Percentiles rank a stretch among this genome's conserved stretches.
Conservation (phyloP, 2,329 filamentous ascomycete genomes). For the Tympanopsis confertula region DNA sequence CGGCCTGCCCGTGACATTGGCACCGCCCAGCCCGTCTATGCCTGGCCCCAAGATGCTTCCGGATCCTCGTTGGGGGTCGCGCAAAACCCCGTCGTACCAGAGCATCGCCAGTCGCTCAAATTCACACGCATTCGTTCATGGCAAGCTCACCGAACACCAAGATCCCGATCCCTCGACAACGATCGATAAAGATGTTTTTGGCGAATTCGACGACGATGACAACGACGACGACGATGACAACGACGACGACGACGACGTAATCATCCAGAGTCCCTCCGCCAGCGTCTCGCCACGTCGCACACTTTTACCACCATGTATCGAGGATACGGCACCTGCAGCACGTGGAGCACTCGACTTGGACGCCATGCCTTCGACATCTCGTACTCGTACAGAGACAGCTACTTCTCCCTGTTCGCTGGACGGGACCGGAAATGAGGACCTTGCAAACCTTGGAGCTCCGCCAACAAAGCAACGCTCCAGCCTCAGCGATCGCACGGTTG, state of each 20-base stretch:
- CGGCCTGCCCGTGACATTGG: neutral
- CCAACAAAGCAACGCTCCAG: too few relatives aligned
- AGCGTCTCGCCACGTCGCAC: neutral
- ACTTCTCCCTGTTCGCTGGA: neutral
- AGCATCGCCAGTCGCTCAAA: neutral
- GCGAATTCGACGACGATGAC: neutral
- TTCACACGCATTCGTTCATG: neutral
- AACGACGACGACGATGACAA: neutral
- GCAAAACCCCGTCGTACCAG: neutral
- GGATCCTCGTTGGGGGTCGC: neutral
- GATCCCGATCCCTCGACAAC: neutral
- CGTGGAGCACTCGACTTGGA: neutral
- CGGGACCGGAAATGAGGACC: too few relatives aligned
- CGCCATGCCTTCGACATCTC: neutral
- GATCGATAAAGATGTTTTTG: neutral
- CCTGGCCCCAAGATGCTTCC: too few relatives aligned
- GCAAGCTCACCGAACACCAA: too few relatives aligned
- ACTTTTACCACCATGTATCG: neutral
- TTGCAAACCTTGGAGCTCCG: too few relatives aligned
- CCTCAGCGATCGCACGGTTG: too few relatives aligned
- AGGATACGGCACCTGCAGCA: neutral
- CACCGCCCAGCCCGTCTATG: neutral
- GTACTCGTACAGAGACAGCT: neutral
- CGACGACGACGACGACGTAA: neutral
- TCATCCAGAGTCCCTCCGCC: neutral